phyloP scores from a whole-genome alignment of 2,329 filamentous ascomycete species.

The Fusarium penzigii region DNA sequence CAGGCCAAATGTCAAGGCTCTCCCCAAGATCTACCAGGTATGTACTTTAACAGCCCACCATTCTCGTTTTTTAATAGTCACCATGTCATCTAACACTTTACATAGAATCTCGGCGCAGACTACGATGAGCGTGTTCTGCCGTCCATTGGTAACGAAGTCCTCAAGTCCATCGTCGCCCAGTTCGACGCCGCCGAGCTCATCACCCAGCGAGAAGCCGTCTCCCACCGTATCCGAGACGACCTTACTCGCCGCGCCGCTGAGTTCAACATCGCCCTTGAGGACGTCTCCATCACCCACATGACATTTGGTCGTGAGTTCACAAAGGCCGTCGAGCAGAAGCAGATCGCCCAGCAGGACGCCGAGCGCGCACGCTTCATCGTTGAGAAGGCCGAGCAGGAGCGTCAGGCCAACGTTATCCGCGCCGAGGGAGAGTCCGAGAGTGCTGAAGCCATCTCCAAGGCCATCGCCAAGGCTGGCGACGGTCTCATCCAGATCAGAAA shows the following conservation, averaged over 20 bases:
- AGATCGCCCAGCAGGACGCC: slow-evolving; percentile 98
- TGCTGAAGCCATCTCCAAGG: slow-evolving; percentile 92
- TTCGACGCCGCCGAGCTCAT: slow-evolving; percentile 99
- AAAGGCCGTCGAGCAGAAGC: slow-evolving; percentile 98
- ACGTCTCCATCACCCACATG: slow-evolving; percentile 99
- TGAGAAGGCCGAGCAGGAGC: slow-evolving; percentile 97
- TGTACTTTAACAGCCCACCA: neutral
- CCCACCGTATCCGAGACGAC: slow-evolving; percentile 88
- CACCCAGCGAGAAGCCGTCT: slow-evolving; percentile 97
- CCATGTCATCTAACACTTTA: slow-evolving; percentile 9
- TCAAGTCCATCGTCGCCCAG: slow-evolving; percentile 97
- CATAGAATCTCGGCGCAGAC: slow-evolving; percentile 90
- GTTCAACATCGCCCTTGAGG: slow-evolving; percentile 98
- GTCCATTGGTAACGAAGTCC: slow-evolving; percentile 98
- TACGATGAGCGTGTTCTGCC: slow-evolving; percentile 98
- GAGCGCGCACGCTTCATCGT: slow-evolving; percentile 97
- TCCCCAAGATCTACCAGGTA: slow-evolving; percentile 99
- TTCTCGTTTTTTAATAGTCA: neutral
- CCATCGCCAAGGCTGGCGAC: slow-evolving; percentile 89
- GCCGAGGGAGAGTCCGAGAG: slow-evolving; percentile 97
- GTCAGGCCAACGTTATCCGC: slow-evolving; percentile 96
- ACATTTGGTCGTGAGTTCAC: slow-evolving; percentile 99
- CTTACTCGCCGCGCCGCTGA: slow-evolving; percentile 89
- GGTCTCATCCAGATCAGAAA: slow-evolving; percentile 93
- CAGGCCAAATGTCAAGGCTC: slow-evolving; percentile 84